Evolutionary conservation across 177 flowering plant species (phyloP), one percentile per base, ranked within the genome.

Genomic region (Vitis hybrid): DNA sequence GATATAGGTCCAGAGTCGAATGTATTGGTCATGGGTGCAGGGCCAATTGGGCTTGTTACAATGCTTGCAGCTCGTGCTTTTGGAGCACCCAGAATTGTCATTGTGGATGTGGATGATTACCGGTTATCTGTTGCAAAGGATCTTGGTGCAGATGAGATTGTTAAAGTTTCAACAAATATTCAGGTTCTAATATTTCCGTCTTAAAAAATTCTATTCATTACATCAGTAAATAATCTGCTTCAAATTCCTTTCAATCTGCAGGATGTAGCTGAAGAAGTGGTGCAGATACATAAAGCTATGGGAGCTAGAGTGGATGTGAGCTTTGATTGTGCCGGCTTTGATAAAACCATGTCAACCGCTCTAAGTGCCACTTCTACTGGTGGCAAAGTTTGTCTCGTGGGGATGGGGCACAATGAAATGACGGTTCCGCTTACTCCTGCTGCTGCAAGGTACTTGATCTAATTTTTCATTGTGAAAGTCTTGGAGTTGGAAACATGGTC

Each of bases 1-100:
- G 74, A 83, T 58, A 70, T 91, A 74, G 93, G 97, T 59, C 90
- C 98, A 1, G 98, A 92, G 75, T 91, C 91, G 32, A 92, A 83
- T 70, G 94, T 91, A 0, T 72, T 93, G 82, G 75, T 91, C 65
- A 88, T 93, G 91, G 98, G 98, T 68, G 98, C 98, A 1, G 97
- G 99, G 21, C 97, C 99, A 2, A 93, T 96, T 14, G 99, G 99
- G 56, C 94, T 92, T n/a, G 95, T 96, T n/a, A 85, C 95, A 14
- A 52, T 96, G 96, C 82, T 91, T 11, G 82, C 94, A 18, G 97
- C 98, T 64, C 94, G 92, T 60, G 97, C 97, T 70, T 96, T 93
- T 81, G 97, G 98, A 51, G 89, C 91, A 52, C 94, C 95, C 8
- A 82, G 77, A 73, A 83, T 96, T 65, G 84, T 87, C 65, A 75